Evolutionary conservation across 2,329 filamentous ascomycete species (phyloP), one percentile per base, ranked within the genome.

Genomic region (Monilinia aucupariae): DNA sequence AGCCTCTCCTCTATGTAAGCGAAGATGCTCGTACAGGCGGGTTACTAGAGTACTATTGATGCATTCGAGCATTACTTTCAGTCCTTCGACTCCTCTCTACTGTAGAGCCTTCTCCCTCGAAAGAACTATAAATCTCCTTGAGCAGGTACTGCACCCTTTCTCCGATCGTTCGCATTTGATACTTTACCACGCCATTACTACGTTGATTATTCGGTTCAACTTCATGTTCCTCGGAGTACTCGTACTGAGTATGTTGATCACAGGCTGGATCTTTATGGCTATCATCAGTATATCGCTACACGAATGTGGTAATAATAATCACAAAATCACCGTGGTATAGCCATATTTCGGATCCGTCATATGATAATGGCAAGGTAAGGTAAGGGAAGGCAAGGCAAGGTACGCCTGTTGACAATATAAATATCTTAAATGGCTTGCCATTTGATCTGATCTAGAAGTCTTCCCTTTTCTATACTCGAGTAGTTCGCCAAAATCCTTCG

Each of bases 371-470:
- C n/a, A n/a, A n/a, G n/a, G n/a, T n/a, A n/a, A n/a, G n/a, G n/a
- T n/a, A n/a, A n/a, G n/a, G n/a, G n/a, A n/a, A n/a, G n/a, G n/a
- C n/a, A n/a, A n/a, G 54, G 41, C 34, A 56, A 56, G 53, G 39
- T 20, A 47, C 27, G 34, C 30, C 27, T 34, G 13, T 30, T 22
- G n/a, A 32, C 39, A 32, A 13, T 25, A n/a, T 47, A 34, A 25
- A 32, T 32, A 25, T 43, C 34, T 37, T 25, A 34, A 48, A 37
- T 32, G 25, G 54, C 54, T 37, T 34, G 34, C n/a, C 13, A 56
- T 34, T 47, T 56, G 34, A 27, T 32, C 41, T 47, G 13, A 56
- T 56, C 54, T 58, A 58, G 30, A 58, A 58, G 54, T 41, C 48
- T 58, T 10, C 54, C 41, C 54, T 34, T 56, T 47, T 58, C 54